Conservation (phyloP, 176 grass and related monocot species). For the Musa beccarii region DNA sequence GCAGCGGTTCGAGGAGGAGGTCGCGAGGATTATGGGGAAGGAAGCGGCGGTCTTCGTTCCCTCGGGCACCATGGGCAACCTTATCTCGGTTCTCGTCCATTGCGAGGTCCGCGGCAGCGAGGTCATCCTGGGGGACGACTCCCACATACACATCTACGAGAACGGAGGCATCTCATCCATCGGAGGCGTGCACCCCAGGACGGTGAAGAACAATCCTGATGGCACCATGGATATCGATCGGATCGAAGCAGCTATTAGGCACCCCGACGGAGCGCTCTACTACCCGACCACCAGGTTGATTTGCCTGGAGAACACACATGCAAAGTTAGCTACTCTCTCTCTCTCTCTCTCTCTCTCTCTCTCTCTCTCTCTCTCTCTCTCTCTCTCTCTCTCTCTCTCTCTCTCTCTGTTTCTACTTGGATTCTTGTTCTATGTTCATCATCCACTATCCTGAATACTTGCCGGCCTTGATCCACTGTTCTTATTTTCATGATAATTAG, state of each 20-base stretch:
- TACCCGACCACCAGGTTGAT: conserved; percentile 79
- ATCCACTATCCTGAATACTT: not conserved
- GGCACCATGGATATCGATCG: conserved; percentile 73
- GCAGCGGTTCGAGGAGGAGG: conserved; percentile 43
- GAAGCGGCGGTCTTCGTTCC: conserved; percentile 85
- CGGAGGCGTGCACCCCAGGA: conserved; percentile 73
- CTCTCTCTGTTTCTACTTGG: not conserved
- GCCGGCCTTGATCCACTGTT: not conserved
- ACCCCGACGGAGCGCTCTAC: conserved; percentile 30
- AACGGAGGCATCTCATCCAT: conserved; percentile 87
- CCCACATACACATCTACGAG: conserved; percentile 87
- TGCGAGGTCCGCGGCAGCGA: conserved; percentile 79
- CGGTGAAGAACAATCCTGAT: conserved; percentile 55
- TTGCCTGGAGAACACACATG: conserved; percentile 96
- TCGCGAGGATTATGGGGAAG: conserved; percentile 70
- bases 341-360: too few relatives aligned
- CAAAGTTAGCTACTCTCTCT: conserved; percentile 45
- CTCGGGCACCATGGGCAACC: conserved; percentile 95
- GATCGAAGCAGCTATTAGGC: conserved; percentile 58
- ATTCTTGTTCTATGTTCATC: not conserved
- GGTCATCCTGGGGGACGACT: conserved; percentile 75
- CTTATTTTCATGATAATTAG: not conserved
- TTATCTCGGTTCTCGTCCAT: conserved; percentile 73
- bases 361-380: too few relatives aligned
- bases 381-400: not conserved